A percentile compares a stretch with the other conserved stretches of the same genome.
Evolutionary conservation across 2,329 filamentous ascomycete genomes (phyloP).

Genomic region (Elsinoe arachidis): DNA sequence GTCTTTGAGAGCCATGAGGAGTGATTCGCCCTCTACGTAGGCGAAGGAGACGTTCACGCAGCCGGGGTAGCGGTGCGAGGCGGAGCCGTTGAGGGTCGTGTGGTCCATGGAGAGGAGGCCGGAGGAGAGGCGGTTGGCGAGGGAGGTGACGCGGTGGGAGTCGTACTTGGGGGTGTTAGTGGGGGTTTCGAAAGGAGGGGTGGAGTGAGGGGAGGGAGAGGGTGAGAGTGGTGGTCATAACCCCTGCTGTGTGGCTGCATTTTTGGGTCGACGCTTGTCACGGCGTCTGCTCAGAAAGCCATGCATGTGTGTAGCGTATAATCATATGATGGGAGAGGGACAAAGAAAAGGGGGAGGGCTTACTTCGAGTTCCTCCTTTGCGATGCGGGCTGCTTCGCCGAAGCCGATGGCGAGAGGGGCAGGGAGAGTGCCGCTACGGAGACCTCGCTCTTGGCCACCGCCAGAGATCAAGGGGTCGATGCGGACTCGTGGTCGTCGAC

Average conservation of each 20-base stretch:
- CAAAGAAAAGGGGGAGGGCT: constrained; percentile 34
- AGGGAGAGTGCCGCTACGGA: constrained; percentile 88
- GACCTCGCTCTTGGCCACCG: constrained; percentile 88
- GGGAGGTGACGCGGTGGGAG: constrained; percentile 66
- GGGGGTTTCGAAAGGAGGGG: constrained; percentile 5
- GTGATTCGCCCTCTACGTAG: constrained; percentile 94
- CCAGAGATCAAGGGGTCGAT: constrained; percentile 93
- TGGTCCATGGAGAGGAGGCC: constrained; percentile 86
- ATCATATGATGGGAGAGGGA: constrained; percentile 49
- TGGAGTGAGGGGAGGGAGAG: constrained; percentile 21
- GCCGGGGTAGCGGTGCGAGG: constrained; percentile 77
- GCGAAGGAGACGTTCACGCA: constrained; percentile 98
- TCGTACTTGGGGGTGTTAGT: constrained; percentile 62
- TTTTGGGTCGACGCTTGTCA: constrained; percentile 39
- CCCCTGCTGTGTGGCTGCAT: constrained; percentile 55
- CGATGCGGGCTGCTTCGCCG: constrained; percentile 89
- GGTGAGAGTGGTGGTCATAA: constrained; percentile 45
- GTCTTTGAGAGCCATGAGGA: constrained; percentile 96
- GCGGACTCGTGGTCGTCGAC: constrained; percentile 83
- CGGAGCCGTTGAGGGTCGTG: constrained; percentile 81
- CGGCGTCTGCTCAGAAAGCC: constrained; percentile 68
- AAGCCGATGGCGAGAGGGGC: constrained; percentile 85
- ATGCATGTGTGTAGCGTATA: constrained; percentile 80
- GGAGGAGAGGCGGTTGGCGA: constrained; percentile 75
- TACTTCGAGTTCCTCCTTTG: constrained; percentile 83